phyloP scores from a whole-genome alignment of 768 basidiomycete species.

The Chalciporus pseudorubinellus region DNA sequence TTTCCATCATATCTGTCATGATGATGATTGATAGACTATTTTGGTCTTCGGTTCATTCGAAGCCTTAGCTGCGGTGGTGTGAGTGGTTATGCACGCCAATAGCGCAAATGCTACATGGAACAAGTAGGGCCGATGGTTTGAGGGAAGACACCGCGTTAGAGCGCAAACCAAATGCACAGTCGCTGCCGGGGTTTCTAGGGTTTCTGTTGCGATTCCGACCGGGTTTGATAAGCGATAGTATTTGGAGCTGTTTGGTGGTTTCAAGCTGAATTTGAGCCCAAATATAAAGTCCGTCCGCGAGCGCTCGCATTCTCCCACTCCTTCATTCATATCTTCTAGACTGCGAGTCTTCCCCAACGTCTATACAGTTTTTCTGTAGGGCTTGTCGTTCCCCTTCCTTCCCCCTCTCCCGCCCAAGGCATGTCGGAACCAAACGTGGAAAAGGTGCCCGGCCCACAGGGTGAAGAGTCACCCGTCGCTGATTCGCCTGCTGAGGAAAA shows the following conservation, averaged over 20 bases:
- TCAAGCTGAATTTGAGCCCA: conserved; percentile 26
- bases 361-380: conserved; percentile 32
- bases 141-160: too few species aligned
- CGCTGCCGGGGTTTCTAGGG: conserved; percentile 26
- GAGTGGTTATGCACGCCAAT: too few species aligned
- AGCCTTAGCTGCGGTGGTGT: too few species aligned
- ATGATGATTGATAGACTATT: too few species aligned
- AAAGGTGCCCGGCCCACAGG: conserved; percentile 66
- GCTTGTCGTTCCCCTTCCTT: conserved; percentile 9
- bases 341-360: conserved; percentile 7
- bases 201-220: conserved; percentile 25
- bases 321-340: conserved; percentile 19
- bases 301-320: conserved; percentile 31
- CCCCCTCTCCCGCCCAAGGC: not conserved
- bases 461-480: conserved; percentile 41
- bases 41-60: too few species aligned
- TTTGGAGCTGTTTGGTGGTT: conserved; percentile 28
- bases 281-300: conserved; percentile 36
- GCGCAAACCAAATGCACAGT: conserved; percentile 6
- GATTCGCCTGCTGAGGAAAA: conserved; percentile 32
- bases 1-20: too few species aligned
- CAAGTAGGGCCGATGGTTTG: not conserved
- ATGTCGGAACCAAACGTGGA: conserved; percentile 46
- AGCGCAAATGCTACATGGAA: conserved; percentile 9
- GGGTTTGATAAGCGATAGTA: conserved; percentile 19